Percentiles rank a stretch among this genome's conserved stretches.
Evolutionary conservation across 1,284 basidiomycete species (phyloP).

Genomic region (Pholiota adiposa): DNA sequence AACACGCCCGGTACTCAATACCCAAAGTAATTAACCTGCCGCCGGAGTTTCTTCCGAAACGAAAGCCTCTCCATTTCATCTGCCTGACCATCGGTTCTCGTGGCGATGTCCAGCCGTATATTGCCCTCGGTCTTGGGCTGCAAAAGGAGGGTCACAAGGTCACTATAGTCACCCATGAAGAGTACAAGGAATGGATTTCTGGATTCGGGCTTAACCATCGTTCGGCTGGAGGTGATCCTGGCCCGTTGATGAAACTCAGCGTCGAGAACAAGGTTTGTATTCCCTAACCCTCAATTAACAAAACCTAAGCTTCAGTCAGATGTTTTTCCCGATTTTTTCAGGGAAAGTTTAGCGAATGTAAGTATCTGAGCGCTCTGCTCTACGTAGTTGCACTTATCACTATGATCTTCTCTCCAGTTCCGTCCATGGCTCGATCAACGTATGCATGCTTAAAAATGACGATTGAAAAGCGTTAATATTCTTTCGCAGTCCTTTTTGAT

Average conservation of each 20-base stretch:
- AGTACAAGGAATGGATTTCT: conserved; percentile 91
- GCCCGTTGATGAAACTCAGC: conserved; percentile 65
- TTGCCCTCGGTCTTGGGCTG: conserved; percentile 87
- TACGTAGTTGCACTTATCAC: background rate
- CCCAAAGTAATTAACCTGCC: conserved; percentile 58
- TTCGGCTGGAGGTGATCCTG: conserved; percentile 80
- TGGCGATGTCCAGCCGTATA: conserved; percentile 91
- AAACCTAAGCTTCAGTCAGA: conserved; percentile 39
- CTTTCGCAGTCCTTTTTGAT: conserved; percentile 58
- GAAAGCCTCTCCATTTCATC: conserved; percentile 73
- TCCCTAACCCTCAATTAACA: background rate
- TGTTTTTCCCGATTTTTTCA: conserved; percentile 88
- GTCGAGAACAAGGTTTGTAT: conserved; percentile 61
- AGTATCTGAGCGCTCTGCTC: conserved; percentile 21
- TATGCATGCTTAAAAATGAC: conserved; percentile 32
- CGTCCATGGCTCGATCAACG: conserved; percentile 78
- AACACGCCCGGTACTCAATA: conserved; percentile 30
- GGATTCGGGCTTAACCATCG: conserved; percentile 72
- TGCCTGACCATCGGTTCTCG: conserved; percentile 92
- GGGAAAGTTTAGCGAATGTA: conserved; percentile 65
- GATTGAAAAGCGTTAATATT: background rate
- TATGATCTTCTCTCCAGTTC: conserved; percentile 46
- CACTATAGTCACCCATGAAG: conserved; percentile 87
- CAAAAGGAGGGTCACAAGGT: conserved; percentile 83
- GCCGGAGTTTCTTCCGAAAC: conserved; percentile 32